Evolutionary conservation across 768 basidiomycete species (phyloP).

Genomic region (Sutorius australiensis): DNA sequence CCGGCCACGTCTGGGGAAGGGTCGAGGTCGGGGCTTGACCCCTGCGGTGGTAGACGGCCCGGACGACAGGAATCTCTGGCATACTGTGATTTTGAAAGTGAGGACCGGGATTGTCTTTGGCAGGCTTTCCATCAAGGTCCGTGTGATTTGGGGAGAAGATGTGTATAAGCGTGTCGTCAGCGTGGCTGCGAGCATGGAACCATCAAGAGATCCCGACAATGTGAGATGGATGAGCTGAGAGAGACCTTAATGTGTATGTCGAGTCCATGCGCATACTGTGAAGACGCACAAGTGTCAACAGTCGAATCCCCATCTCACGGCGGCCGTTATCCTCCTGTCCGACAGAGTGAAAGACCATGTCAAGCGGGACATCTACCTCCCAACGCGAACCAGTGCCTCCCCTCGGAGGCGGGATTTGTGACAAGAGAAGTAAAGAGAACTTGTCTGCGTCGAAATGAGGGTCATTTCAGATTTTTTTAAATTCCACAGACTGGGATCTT

Average conservation of each 20-base stretch:
- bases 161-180: slow-evolving; percentile 36
- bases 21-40: slow-evolving; percentile 30
- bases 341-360: slow-evolving; percentile 41
- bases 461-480: slow-evolving; percentile 7
- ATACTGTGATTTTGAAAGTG: slow-evolving; percentile 43
- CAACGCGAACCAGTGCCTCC: slow-evolving; percentile 47
- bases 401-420: slow-evolving; percentile 56
- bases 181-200: slow-evolving; percentile 33
- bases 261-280: background rate
- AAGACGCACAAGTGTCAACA: slow-evolving; percentile 31
- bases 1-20: slow-evolving; percentile 27
- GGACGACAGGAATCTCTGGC: slow-evolving; percentile 37
- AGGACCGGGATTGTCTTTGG: slow-evolving; percentile 33
- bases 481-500: slow-evolving; percentile 3
- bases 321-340: slow-evolving; percentile 30
- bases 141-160: slow-evolving; percentile 26
- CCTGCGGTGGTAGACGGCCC: slow-evolving; percentile 11
- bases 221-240: slow-evolving; percentile 40
- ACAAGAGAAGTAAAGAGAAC: slow-evolving; percentile 52
- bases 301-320: slow-evolving; percentile 33
- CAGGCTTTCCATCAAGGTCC: slow-evolving; percentile 37
- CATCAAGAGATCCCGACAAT: slow-evolving; percentile 37
- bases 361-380: slow-evolving; percentile 50
- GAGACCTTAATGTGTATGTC: background rate
- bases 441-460: slow-evolving; percentile 26